Percentiles rank a stretch among this genome's conserved stretches.
Evolutionary conservation across 2,329 filamentous ascomycete genomes (phyloP).

Genomic region (Fusarium goolgardi): DNA sequence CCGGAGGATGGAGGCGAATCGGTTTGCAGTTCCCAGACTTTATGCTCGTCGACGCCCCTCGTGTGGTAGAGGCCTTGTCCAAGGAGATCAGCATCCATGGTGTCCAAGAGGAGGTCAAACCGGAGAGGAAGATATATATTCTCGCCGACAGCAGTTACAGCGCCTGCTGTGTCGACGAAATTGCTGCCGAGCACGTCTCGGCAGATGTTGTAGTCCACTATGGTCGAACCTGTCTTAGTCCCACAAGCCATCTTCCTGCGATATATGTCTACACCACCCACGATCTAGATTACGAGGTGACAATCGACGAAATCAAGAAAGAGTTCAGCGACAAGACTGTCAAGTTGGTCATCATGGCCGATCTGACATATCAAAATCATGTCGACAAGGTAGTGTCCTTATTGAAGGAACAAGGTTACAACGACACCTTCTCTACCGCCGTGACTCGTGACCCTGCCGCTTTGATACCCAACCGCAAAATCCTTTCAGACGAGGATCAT

Average conservation of each 20-base stretch:
- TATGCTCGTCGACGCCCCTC: slow-evolving; percentile 87
- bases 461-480: slow-evolving; percentile 83
- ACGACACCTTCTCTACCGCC: slow-evolving; percentile 73
- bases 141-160: slow-evolving; percentile 97
- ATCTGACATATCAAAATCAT: slow-evolving; percentile 86
- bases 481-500: slow-evolving; percentile 60
- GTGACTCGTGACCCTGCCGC: slow-evolving; percentile 84
- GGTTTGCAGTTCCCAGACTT: slow-evolving; percentile 96
- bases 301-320: slow-evolving; percentile 69
- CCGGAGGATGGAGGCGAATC: slow-evolving; percentile 77
- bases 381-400: slow-evolving; percentile 67
- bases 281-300: slow-evolving; percentile 70
- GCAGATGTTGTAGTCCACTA: slow-evolving; percentile 96
- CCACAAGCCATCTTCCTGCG: slow-evolving; percentile 86
- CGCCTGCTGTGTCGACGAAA: slow-evolving; percentile 95
- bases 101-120: slow-evolving; percentile 13
- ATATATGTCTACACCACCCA: slow-evolving; percentile 90
- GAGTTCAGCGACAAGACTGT: slow-evolving; percentile 73
- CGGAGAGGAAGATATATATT: slow-evolving; percentile 73
- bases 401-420: slow-evolving; percentile 75
- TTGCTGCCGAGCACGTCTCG: slow-evolving; percentile 92
- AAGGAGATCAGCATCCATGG: slow-evolving; percentile 43
- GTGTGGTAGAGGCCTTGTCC: slow-evolving; percentile 73
- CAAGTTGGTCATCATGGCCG: slow-evolving; percentile 85
- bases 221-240: slow-evolving; percentile 89